Conservation (phyloP, 305 asterid genomes). For the Solanum hybrid region DNA sequence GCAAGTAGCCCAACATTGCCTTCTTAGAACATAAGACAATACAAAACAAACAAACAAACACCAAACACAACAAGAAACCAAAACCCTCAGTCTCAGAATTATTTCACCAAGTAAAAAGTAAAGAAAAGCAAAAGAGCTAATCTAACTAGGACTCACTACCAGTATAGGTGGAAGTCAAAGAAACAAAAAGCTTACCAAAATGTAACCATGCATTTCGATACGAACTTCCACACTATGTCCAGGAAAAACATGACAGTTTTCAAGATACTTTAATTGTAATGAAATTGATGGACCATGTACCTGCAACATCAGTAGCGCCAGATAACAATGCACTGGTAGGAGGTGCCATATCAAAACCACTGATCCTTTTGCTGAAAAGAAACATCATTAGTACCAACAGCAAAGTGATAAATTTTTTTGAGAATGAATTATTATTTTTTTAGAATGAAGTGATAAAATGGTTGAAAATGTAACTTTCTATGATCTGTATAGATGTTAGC, state of each 20-base stretch:
- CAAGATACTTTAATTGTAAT: no score
- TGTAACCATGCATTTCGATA: constrained; percentile 70
- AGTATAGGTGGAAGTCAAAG: constrained; percentile 26
- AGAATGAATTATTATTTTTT: no score
- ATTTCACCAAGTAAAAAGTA: constrained; percentile 49
- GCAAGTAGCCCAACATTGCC: constrained; percentile 99
- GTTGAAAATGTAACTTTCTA: not conserved
- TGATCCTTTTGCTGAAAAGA: constrained; percentile 80
- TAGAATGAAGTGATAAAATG: not conserved
- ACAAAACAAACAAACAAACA: constrained; percentile 98
- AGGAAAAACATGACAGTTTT: constrained; percentile 45
- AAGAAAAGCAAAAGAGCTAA: constrained; percentile 35
- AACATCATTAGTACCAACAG: no score
- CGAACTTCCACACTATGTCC: constrained; percentile 77
- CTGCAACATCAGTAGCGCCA: constrained; percentile 49
- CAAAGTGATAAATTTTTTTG: no score
- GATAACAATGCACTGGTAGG: constrained; percentile 66
- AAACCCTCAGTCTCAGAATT: constrained; percentile 74
- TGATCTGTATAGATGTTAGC: not conserved
- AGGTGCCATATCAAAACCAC: constrained; percentile 99
- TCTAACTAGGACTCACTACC: constrained; percentile 38
- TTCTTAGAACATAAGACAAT: constrained; percentile 86
- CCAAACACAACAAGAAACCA: constrained; percentile 92
- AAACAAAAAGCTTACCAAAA: constrained; percentile 79
- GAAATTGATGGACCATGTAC: no score